Percentiles rank a stretch among this genome's conserved stretches.
phyloP scores from a whole-genome alignment of 257 asterid genomes.

The Rubia yunnanensis region DNA sequence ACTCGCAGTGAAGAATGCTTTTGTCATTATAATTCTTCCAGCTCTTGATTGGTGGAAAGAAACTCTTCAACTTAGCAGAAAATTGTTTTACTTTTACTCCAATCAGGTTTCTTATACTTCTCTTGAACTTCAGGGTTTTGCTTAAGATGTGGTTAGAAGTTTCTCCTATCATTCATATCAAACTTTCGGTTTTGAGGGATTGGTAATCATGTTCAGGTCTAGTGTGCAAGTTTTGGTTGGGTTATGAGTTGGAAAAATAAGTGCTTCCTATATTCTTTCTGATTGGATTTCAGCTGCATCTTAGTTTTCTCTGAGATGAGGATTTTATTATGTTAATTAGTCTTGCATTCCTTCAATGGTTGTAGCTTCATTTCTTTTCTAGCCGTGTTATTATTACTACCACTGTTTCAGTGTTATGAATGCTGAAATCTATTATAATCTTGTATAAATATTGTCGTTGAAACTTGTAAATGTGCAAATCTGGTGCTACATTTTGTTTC shows the following conservation, averaged over 20 bases:
- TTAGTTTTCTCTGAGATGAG: background rate
- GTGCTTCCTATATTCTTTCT: background rate
- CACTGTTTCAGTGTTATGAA: background rate
- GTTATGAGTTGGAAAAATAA: background rate
- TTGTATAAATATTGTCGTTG: background rate
- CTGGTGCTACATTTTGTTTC: background rate
- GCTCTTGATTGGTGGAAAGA: background rate
- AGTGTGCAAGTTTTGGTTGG: background rate
- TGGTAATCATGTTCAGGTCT: background rate
- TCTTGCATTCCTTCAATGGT: slow-evolving; percentile 1
- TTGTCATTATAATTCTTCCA: background rate
- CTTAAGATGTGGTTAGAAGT: background rate
- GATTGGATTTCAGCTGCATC: background rate
- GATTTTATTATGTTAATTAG: background rate
- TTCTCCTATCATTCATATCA: background rate
- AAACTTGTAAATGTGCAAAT: background rate
- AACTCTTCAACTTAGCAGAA: background rate
- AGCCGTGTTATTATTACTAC: background rate
- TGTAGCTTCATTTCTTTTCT: background rate
- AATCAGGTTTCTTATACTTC: background rate
- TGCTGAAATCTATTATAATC: background rate
- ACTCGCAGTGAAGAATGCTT: background rate
- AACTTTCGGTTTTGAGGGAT: background rate
- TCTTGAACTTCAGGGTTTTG: background rate
- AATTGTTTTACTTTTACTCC: no score